These are phyloP conservation scores for Wickerhamiella brachini DNA, from an alignment of 805 yeast species.

Conservation along the genomic window DNA sequence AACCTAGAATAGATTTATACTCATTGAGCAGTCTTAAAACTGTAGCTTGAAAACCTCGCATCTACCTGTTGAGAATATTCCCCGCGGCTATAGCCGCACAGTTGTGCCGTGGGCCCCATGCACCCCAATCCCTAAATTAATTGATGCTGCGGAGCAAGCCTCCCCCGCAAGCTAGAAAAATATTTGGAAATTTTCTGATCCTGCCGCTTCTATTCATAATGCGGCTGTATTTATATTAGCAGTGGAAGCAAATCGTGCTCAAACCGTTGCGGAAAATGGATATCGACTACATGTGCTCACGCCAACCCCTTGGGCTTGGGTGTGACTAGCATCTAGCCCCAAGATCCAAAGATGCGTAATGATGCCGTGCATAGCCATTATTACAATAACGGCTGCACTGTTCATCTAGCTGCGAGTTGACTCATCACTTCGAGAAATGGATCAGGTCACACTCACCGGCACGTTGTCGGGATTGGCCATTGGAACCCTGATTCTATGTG, in stretches of 20 bases:
- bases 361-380: background rate
- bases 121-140: too few species aligned
- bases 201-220: background rate
- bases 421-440: constrained; percentile 6
- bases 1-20: background rate
- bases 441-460: constrained; percentile 47
- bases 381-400: background rate
- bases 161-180: background rate
- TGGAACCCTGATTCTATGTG: constrained; percentile 76
- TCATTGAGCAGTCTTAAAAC: background rate
- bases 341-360: background rate
- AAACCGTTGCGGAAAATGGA: too few species aligned
- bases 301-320: too few species aligned
- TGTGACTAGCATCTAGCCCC: too few species aligned
- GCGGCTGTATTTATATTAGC: too few species aligned
- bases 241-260: too few species aligned
- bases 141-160: too few species aligned
- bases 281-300: too few species aligned
- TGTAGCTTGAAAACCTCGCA: background rate
- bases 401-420: background rate
- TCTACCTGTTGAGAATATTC: background rate
- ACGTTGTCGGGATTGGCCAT: constrained; percentile 62
- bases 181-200: background rate
- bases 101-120: too few species aligned
- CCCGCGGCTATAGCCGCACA: background rate